A percentile compares a stretch with the other conserved stretches of the same genome.
Conservation (phyloP, 805 yeast genomes). For the Lipomyces orientalis region DNA sequence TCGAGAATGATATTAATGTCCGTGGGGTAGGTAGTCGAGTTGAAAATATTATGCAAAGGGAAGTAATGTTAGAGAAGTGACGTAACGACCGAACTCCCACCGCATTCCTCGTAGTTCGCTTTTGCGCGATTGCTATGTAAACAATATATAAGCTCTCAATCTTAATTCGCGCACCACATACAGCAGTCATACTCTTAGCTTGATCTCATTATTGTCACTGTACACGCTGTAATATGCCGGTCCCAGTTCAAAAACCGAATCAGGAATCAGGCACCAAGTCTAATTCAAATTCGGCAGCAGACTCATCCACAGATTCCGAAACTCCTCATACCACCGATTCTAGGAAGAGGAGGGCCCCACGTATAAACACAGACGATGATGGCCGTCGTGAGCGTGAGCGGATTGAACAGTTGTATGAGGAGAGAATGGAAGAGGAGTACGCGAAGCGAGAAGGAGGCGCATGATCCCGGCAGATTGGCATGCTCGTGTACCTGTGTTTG, state of each 20-base stretch:
- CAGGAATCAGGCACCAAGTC: background rate
- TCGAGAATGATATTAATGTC: too few relatives aligned
- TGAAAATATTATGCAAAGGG: too few relatives aligned
- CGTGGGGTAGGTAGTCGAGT: too few relatives aligned
- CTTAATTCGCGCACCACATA: background rate
- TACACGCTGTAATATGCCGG: background rate
- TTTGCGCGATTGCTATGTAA: too few relatives aligned
- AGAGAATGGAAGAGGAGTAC: conserved; percentile 54
- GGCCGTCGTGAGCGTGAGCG: conserved; percentile 15
- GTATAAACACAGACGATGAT: background rate
- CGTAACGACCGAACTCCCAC: too few relatives aligned
- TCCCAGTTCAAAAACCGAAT: background rate
- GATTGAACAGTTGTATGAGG: conserved; percentile 38
- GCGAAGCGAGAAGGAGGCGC: conserved; percentile 49
- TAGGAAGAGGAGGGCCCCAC: background rate
- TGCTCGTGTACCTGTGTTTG: background rate
- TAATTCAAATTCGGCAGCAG: background rate
- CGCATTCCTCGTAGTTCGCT: too few relatives aligned
- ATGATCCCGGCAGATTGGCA: conserved; percentile 11
- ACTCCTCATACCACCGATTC: background rate
- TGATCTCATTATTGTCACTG: background rate
- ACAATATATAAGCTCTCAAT: background rate
- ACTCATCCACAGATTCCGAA: background rate
- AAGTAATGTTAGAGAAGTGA: too few relatives aligned
- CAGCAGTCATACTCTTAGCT: too few relatives aligned